Percentiles rank a stretch among this genome's conserved stretches.
phyloP scores from a whole-genome alignment of 306 rosid species.

The Neltuma alba region DNA sequence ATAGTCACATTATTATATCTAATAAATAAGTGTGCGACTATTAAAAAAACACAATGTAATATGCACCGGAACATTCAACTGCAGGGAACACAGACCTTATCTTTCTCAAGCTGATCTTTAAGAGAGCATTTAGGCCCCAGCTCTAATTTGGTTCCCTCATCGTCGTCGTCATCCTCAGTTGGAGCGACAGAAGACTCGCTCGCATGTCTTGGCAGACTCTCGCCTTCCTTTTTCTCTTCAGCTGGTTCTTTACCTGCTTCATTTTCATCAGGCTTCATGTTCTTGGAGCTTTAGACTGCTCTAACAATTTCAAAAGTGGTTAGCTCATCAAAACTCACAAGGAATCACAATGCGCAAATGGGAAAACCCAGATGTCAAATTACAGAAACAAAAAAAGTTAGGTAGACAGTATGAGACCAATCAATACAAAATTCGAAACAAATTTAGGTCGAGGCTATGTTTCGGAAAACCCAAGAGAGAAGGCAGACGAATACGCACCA shows the following conservation, averaged over 20 bases:
- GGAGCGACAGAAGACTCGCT: too few species aligned
- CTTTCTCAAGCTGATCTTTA: constrained; percentile 89
- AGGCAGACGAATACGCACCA: constrained; percentile 13
- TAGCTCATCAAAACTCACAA: constrained; percentile 42
- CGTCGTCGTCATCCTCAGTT: constrained; percentile 75
- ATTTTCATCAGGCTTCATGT: constrained; percentile 63
- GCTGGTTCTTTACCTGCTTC: constrained; percentile 17
- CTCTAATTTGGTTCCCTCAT: constrained; percentile 69
- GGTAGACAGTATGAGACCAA: not conserved
- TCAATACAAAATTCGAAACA: not conserved
- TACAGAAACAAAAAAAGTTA: constrained; percentile 1
- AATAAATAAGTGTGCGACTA: not conserved
- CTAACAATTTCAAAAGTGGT: constrained; percentile 49
- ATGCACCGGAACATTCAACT: not conserved
- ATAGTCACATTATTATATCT: not conserved
- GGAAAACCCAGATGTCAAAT: constrained; percentile 17
- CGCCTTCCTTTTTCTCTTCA: constrained; percentile 14
- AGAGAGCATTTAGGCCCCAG: constrained; percentile 87
- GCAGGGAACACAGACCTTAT: constrained; percentile 59
- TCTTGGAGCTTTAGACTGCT: constrained; percentile 52
- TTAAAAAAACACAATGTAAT: not conserved
- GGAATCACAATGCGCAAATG: not conserved
- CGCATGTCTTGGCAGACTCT: constrained; percentile 37
- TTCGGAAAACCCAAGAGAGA: constrained; percentile 33
- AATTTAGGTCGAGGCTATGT: not conserved